phyloP scores from a whole-genome alignment of 441 rosid species.

The Hypseocharis bilobata region DNA sequence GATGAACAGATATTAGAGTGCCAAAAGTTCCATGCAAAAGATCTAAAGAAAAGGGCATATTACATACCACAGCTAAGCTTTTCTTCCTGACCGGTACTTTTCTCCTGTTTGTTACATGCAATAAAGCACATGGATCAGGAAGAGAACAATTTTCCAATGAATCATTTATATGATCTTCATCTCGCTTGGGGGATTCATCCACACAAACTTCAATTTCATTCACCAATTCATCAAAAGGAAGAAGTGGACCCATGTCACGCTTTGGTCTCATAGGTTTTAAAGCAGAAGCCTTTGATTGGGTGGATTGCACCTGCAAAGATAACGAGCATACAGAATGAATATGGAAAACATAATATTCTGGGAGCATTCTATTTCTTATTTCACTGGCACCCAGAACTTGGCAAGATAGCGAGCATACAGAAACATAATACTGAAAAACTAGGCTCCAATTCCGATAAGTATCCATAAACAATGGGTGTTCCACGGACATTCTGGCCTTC shows the following conservation, averaged over 20 bases:
- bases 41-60: constrained; percentile 20
- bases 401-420: not conserved
- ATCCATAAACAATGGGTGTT: too few relatives aligned
- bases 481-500: too few relatives aligned
- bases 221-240: constrained; percentile 63
- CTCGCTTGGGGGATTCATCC: constrained; percentile 30
- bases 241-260: constrained; percentile 50
- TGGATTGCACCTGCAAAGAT: constrained; percentile 35
- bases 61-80: constrained; percentile 47
- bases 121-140: constrained; percentile 64
- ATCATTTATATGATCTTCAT: constrained; percentile 29
- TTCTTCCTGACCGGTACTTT: constrained; percentile 49
- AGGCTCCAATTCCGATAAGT: not conserved
- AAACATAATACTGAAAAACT: not conserved
- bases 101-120: constrained; percentile 74
- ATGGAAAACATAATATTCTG: not conserved
- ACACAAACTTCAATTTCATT: constrained; percentile 30
- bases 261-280: constrained; percentile 33
- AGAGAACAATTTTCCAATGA: constrained; percentile 35
- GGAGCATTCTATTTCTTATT: not conserved
- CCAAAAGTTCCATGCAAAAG: constrained; percentile 18
- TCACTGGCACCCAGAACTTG: not conserved
- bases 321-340: constrained; percentile 4
- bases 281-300: constrained; percentile 42
- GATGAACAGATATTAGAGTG: constrained; percentile 24